Evolutionary conservation across 495 filamentous ascomycete species (phyloP), one percentile per base, ranked within the genome.

Genomic region (Hypoxylon fragiforme): DNA sequence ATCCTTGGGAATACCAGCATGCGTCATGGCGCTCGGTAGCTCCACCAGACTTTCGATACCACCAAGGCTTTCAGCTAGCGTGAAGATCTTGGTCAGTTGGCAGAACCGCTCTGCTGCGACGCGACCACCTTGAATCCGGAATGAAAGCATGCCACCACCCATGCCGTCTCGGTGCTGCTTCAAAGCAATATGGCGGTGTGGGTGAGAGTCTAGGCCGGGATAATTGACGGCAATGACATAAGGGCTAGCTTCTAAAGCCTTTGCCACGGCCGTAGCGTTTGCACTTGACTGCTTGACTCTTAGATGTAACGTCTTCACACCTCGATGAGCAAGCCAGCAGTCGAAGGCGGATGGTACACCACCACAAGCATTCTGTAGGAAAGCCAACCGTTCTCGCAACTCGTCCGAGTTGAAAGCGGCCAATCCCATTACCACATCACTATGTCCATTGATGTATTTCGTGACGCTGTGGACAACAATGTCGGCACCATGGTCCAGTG

Each of bases 391-490:
- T 53, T 89, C 81, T 57, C 85, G 83, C 44, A 99, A 75, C 3
- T 79, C 77, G 9, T 90, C 82, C 3, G 86, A 87, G 77, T 94
- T 97, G 81, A 95, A 96, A n/a, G 94, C 94, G 14, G 90, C 90
- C 24, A 89, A 85, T 51, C 94, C 94, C 94, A 99, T 99, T 44
- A 96, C 80, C n/a, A 99, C 94, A 69, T 99, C 92, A 71, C 85
- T 78, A 73, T 99, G 94, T 5, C 94, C 94, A 67, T 99, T 99
- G 71, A 99, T 97, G 74, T 97, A 99, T 72, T 99, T 99, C 6
- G 94, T 99, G n/a, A 99, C 94, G 31, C 87, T 92, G 77, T 99
- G 94, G n/a, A 97, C 85, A 35, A 97, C 94, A 38, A 99, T 91
- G 66, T 99, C 95, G 28, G 94, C 94, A 62, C 94, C 94, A 72